phyloP scores from a whole-genome alignment of 2,329 filamentous ascomycete species.

The Fusarium sarcochroum region DNA sequence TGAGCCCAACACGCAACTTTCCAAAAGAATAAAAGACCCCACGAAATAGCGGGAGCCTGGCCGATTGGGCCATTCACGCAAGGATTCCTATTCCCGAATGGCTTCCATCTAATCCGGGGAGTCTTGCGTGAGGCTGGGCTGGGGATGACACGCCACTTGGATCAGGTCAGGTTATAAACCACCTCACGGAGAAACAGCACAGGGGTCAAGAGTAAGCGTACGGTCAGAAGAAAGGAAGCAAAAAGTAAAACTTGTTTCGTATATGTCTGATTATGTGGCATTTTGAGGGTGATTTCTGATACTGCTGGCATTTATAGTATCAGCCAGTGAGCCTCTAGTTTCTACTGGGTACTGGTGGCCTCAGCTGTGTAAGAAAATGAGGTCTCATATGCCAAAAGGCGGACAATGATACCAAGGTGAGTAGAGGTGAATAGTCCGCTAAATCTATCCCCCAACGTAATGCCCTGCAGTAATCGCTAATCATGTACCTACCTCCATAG shows the following conservation, averaged over 20 bases:
- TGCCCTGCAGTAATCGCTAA: constrained; percentile 2
- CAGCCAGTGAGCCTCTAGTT: neutral
- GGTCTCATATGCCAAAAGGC: neutral
- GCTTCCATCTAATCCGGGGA: constrained; percentile 15
- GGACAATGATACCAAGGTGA: constrained; percentile 4
- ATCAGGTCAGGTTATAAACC: constrained; percentile 44
- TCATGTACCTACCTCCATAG: constrained; percentile 1
- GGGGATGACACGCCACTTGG: constrained; percentile 43
- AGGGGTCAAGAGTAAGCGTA: constrained; percentile 4
- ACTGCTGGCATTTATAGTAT: neutral
- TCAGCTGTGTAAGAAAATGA: constrained; percentile 3
- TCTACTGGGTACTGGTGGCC: constrained; percentile 22
- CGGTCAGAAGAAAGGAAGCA: neutral
- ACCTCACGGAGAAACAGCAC: constrained; percentile 43
- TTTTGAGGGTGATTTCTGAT: constrained; percentile 4
- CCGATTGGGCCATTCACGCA: constrained; percentile 30
- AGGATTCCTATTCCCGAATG: constrained; percentile 6
- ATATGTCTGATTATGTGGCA: constrained; percentile 1
- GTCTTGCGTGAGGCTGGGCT: constrained; percentile 6
- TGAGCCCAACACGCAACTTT: constrained; percentile 35
- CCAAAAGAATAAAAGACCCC: constrained; percentile 8
- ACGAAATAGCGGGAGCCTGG: constrained; percentile 34
- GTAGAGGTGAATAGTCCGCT: constrained; percentile 1
- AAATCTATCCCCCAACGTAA: neutral
- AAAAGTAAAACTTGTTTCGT: neutral